Base-by-base conservation (phyloP, 768 basidiomycete species). In the Agaricus blazei region DNA sequence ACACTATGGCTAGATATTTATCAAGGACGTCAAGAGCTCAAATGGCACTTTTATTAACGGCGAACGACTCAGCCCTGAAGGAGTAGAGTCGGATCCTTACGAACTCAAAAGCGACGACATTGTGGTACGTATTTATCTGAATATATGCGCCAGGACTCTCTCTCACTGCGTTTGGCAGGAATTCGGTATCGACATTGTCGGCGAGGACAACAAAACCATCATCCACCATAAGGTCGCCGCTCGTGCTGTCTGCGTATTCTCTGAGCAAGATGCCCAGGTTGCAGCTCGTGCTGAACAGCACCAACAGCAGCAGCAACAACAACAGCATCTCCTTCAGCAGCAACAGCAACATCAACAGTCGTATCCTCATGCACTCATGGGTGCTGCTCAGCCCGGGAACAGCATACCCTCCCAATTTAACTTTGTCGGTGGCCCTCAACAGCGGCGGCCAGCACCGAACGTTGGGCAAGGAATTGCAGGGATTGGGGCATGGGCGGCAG, bases 41-140 rank as follows among this genome's bases (percentile, higher is more conserved):
- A 99, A 99, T 60, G 97, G 97, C 1, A 99, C 97, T 5, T 99
- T 98, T 68, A 94, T 99, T 68, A 98, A 99, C 63, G 87, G 92
- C 54, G 93, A 98, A 61, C 81, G 97, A 40, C 84, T 98, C 47
- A 92, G 88, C 59, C 79, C 80, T 3, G 96, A 99, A 68, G 87
- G 91, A 36, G 77, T 89, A 57, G 95, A 98, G 72, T 92, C 89
- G 0, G 90, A 95, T 23, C 92, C 94, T 0, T 94, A 84, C 60
- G 93, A 97, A 71, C 84, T 99, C 40, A 94, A 98, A 73, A 87
- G 84, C 47, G 95, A 96, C 66, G 95, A 98, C 67, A 87, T 93
- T 59, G 93, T 99, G 65, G 95, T 97, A 78, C 59, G 93, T 60
- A 37, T 47, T 26, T 48, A 37, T 26, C 12, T 31, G 40, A 26